Conservation (phyloP, 2,329 filamentous ascomycete species). For the Fusarium papillatum region DNA sequence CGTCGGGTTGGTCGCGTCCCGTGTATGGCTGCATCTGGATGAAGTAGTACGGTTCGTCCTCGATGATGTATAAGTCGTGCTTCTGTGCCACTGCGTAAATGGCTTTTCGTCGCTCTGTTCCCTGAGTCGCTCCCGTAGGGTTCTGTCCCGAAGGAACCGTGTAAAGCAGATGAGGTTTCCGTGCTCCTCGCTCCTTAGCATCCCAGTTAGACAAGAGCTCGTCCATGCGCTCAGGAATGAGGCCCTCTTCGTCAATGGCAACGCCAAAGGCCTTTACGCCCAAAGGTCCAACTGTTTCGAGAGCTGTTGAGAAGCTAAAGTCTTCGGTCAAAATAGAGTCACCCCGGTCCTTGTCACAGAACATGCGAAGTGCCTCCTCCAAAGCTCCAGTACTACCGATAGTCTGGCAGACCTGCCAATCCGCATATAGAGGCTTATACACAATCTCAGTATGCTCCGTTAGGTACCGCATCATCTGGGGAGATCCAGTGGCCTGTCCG, state of each 20-base stretch:
- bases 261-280: slow-evolving; percentile 66
- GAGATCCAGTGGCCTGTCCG: slow-evolving; percentile 86
- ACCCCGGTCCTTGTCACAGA: slow-evolving; percentile 76
- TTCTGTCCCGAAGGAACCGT: slow-evolving; percentile 86
- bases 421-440: slow-evolving; percentile 86
- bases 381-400: slow-evolving; percentile 89
- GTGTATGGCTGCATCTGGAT: slow-evolving; percentile 87
- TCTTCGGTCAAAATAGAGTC: slow-evolving; percentile 90
- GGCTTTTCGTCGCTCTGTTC: slow-evolving; percentile 73
- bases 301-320: slow-evolving; percentile 86
- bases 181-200: slow-evolving; percentile 53
- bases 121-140: slow-evolving; percentile 89
- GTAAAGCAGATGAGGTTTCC: slow-evolving; percentile 69
- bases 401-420: slow-evolving; percentile 89
- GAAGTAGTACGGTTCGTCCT: slow-evolving; percentile 97
- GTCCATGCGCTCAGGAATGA: slow-evolving; percentile 66
- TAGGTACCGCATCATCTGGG: slow-evolving; percentile 90
- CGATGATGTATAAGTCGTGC: slow-evolving; percentile 88
- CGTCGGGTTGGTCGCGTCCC: slow-evolving; percentile 62
- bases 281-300: slow-evolving; percentile 69
- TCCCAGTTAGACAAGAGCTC: slow-evolving; percentile 66
- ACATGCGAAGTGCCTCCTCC: slow-evolving; percentile 87
- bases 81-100: slow-evolving; percentile 85
- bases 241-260: slow-evolving; percentile 65
- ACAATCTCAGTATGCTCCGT: slow-evolving; percentile 97